Base-by-base conservation (phyloP, 352 stramenopile species). In the Pythium chondricola region DNA sequence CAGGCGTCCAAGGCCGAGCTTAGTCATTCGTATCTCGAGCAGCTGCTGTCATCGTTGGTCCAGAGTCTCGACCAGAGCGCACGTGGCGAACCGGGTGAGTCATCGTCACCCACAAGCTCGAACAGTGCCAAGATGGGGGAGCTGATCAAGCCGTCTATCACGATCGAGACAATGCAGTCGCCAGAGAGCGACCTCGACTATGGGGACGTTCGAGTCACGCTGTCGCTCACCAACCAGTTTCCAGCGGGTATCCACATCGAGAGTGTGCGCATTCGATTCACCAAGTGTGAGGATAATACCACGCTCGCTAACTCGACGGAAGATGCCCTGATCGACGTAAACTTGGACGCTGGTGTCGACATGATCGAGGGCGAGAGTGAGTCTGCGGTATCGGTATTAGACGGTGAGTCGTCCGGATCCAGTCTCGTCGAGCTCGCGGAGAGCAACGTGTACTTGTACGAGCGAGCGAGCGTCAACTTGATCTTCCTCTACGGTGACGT, bases 181-280 rank as follows among this genome's bases (percentile, higher is more conserved):
- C 60, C 51, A n/a, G 48, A 47, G 0, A 75, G 49, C 24, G 63
- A 58, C 37, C 51, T 85, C 4, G 62, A 79, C 14, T 61, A 85
- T 29, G 74, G 77, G 14, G 63, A 86, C 32, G 70, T 88, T 2
- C 68, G 74, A 22, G 71, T 86, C 8, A 74, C 58, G 3, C 24
- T 88, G 16, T 59, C 53, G 13, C 56, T 88, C 22, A 61, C 65
- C 1, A 88, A 86, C 51, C 67, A 72, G 14, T 86, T 88, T 21
- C 63, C 77, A 0, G 65, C 65, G 2, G 70, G 67, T 25, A 71
- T 88, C 0, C 72, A 79, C 6, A 52, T 86, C 33, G 77, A 85
- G 30, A 66, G 67, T 13, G 56, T 88, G 27, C 61, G 62, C 2
- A 62, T 85, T 4, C 61, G 65, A 0, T 88, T 85, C 27, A 27